Base-by-base conservation (phyloP, 345 rosid genomes). In the Acer campestre region DNA sequence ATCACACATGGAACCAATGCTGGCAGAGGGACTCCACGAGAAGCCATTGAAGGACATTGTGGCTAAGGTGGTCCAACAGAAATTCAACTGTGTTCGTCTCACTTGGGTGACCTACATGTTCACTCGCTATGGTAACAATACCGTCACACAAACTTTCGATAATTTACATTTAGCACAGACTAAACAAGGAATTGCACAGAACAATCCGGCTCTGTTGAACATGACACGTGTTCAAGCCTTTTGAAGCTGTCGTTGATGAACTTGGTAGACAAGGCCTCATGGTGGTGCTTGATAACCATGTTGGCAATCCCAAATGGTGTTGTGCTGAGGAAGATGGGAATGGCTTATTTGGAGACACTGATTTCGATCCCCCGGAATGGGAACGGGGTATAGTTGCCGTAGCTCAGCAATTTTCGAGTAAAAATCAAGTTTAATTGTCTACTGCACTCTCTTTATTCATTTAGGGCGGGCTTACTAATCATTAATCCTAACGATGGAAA, bases 251-350 rank as follows among this genome's bases (percentile, higher is more conserved):
- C 0, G 76, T 83, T 68, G 80, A 73, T 51, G 79, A 67, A 49
- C 70, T 83, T 16, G 86, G 83, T 5, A 44, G 18, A 56, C 77
- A 81, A 17, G 78, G 79, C 22, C 25, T 88, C 62, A 81, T 86
- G 88, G 88, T 72, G 71, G 79, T 88, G 48, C 53, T 84, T 11
- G 91, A 88, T 77, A 88, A 88, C 75, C 89, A 88, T 53, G 42
- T 88, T 16, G 82, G 85, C 78, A 80, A 75, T 48, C 91, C 91
- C 8, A 71, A 77, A n/a, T 86, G 89, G 89, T 88, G 89, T 13
- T 88, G 91, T 72, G 62, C 73, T 66, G 73, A 49, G 5, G 61
- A 55, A 2, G 91, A 88, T 6, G 89, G 88, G 9, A 88, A 88
- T 78, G 83, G 88, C 4, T 88, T 88, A 80, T 81, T 88, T 44